Evolutionary conservation across 2,329 filamentous ascomycete species (phyloP).

Genomic region (Periconia sp.): DNA sequence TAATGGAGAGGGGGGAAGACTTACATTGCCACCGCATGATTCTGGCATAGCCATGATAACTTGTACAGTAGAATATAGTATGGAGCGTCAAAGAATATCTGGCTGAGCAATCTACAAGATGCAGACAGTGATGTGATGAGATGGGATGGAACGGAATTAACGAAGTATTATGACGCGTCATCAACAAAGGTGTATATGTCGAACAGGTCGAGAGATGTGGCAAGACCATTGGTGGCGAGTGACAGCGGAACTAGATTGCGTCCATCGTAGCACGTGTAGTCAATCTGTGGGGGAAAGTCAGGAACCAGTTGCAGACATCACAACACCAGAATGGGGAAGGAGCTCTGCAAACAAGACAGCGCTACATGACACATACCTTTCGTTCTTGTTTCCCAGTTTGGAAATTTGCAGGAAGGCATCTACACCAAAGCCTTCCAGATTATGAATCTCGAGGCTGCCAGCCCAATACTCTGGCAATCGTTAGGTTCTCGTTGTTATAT

Average conservation of each 20-base stretch:
- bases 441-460: constrained; percentile 86
- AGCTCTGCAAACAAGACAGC: neutral
- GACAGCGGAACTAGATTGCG: constrained; percentile 41
- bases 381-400: constrained; percentile 96
- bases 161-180: neutral
- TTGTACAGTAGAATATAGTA: neutral
- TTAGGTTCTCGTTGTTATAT: neutral
- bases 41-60: neutral
- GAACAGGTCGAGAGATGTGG: neutral
- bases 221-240: neutral
- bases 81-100: neutral
- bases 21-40: neutral
- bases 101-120: neutral
- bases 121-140: neutral
- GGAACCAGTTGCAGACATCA: neutral
- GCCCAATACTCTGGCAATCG: constrained; percentile 82
- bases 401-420: constrained; percentile 96
- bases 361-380: constrained; percentile 57
- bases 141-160: neutral
- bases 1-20: neutral
- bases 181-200: neutral
- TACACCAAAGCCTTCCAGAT: constrained; percentile 90
- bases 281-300: constrained; percentile 46
- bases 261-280: constrained; percentile 60
- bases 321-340: neutral